A percentile compares a stretch with the other conserved stretches of the same genome.
phyloP scores from a whole-genome alignment of 2,329 filamentous ascomycete genomes.

The Orbilia javanica region DNA sequence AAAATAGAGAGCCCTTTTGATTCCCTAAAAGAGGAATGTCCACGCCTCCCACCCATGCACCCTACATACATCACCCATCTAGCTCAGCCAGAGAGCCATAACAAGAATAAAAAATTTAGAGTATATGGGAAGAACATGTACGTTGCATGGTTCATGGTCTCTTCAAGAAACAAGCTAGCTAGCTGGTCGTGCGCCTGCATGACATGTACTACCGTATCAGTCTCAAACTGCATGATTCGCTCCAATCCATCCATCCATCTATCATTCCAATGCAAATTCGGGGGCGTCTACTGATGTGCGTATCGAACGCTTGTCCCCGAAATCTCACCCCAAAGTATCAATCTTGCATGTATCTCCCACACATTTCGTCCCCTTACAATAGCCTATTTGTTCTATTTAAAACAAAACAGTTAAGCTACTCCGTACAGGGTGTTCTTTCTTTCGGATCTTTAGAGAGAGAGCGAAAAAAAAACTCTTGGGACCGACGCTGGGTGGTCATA shows the following conservation, averaged over 20 bases:
- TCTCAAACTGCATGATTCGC: constrained; percentile 1
- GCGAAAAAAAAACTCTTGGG: no score
- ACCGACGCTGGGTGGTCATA: no score
- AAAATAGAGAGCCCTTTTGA: no score
- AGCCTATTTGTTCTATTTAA: neutral
- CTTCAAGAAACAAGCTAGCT: constrained; percentile 17
- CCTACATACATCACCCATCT: neutral
- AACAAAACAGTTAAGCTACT: no score
- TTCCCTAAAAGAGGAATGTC: constrained; percentile 50
- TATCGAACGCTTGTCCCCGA: no score
- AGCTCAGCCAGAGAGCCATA: neutral
- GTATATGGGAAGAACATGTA: neutral
- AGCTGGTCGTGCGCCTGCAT: constrained; percentile 55
- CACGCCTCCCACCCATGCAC: constrained; percentile 17
- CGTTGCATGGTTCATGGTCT: neutral
- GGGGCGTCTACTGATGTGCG: neutral
- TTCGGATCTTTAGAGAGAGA: neutral
- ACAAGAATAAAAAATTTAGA: neutral
- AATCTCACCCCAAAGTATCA: neutral
- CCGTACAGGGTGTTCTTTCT: neutral
- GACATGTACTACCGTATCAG: constrained; percentile 27
- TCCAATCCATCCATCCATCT: neutral
- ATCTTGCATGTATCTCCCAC: neutral
- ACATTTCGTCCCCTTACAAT: neutral
- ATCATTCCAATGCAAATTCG: neutral